Evolutionary conservation across 257 asterid species (phyloP).

Genomic region (Thymus quinquecostatus): DNA sequence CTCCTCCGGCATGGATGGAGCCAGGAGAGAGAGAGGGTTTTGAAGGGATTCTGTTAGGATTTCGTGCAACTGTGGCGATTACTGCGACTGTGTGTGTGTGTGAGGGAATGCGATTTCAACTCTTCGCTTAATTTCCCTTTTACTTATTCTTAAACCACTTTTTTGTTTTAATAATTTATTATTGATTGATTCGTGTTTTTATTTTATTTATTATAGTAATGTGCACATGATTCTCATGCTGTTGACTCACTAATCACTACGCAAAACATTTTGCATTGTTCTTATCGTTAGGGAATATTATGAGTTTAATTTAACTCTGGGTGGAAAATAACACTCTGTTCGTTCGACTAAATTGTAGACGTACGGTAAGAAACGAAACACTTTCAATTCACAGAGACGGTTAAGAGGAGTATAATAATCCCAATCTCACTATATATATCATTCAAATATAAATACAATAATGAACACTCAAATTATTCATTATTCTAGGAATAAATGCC

Average conservation of each 20-base stretch:
- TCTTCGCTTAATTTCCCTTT: background rate
- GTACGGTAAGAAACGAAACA: no score
- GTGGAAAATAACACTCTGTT: no score
- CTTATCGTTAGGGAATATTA: no score
- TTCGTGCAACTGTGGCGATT: background rate
- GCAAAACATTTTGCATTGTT: no score
- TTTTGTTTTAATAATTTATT: background rate
- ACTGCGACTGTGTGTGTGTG: background rate
- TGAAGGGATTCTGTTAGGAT: constrained; percentile 11
- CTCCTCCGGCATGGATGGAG: constrained; percentile 53
- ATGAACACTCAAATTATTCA: background rate
- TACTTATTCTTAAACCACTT: no score
- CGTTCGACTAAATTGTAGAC: no score
- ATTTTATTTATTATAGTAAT: background rate
- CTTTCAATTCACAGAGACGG: no score
- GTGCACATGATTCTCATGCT: background rate
- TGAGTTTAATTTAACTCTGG: no score
- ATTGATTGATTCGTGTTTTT: background rate
- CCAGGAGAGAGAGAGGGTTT: constrained; percentile 11
- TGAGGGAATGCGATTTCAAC: background rate
- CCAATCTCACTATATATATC: no score
- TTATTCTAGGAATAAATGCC: background rate
- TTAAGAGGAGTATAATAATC: no score
- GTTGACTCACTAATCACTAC: background rate
- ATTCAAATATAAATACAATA: no score